A percentile compares a stretch with the other conserved stretches of the same genome.
Evolutionary conservation across 2,329 filamentous ascomycete species (phyloP).

Genomic region (Paracamarosporium sp.): DNA sequence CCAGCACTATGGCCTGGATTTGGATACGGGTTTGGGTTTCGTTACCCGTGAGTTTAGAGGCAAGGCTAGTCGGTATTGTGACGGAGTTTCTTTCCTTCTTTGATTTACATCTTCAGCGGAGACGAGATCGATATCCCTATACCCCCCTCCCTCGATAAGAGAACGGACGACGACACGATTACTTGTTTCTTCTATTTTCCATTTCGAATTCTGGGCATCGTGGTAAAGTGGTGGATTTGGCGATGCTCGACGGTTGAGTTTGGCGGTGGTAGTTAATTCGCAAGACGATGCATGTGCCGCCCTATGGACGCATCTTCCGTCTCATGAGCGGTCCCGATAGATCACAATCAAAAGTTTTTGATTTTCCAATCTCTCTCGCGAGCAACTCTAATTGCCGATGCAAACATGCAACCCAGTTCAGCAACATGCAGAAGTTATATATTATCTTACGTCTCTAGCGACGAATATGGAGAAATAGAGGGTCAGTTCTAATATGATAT

Average conservation of each 20-base stretch:
- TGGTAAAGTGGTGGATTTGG: not conserved
- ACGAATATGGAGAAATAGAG: too few species aligned
- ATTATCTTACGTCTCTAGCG: too few species aligned
- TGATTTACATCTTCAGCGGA: not conserved
- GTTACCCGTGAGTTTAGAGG: not conserved
- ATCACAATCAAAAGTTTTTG: not conserved
- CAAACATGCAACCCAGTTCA: too few species aligned
- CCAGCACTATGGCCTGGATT: not conserved
- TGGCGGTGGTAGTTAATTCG: not conserved
- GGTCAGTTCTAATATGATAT: too few species aligned
- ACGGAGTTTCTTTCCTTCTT: not conserved
- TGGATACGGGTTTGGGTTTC: not conserved
- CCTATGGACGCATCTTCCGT: too few species aligned
- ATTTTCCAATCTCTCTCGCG: not conserved
- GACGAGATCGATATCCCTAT: not conserved
- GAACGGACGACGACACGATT: slow-evolving; percentile 4
- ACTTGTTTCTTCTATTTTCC: not conserved
- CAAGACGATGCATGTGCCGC: not conserved
- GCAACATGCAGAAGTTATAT: too few species aligned
- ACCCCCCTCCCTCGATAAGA: not conserved
- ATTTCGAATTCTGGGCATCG: not conserved
- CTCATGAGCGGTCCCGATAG: not conserved
- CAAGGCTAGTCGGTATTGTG: not conserved
- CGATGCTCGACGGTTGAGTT: too few species aligned
- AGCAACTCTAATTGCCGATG: too few species aligned